Conservation (phyloP, 345 rosid genomes). For the Murraya paniculata region DNA sequence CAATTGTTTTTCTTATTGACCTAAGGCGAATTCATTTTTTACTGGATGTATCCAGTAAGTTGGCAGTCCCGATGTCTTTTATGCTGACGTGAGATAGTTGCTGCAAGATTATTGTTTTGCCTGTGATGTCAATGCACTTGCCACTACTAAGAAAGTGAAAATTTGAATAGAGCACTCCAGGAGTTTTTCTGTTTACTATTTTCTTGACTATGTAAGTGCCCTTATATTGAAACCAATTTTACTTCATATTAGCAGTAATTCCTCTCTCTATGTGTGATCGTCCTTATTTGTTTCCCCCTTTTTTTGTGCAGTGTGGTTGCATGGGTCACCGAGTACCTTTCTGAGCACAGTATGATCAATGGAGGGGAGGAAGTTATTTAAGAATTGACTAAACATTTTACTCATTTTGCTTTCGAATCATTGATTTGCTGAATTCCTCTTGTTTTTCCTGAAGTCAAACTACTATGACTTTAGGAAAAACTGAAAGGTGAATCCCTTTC, state of each 20-base stretch:
- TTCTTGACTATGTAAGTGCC: background rate
- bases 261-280: background rate
- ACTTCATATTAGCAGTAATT: background rate
- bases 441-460: background rate
- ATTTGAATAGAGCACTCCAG: background rate
- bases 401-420: background rate
- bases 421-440: background rate
- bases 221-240: background rate
- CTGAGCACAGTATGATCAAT: background rate
- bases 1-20: background rate
- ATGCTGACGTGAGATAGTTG: background rate
- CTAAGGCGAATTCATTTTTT: background rate
- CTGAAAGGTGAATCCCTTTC: too few species aligned
- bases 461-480: too few species aligned
- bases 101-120: background rate
- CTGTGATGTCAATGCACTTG: background rate
- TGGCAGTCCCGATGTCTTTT: background rate
- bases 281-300: background rate
- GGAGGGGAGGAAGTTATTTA: background rate
- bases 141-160: background rate
- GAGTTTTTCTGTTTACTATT: background rate
- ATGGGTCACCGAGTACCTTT: background rate
- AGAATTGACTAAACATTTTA: background rate
- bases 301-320: background rate
- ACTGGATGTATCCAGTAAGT: background rate